These are phyloP conservation scores for Cutaneotrichosporon sp. DNA, from an alignment of 1,284 basidiomycete genomes.

Conservation along the genomic window DNA sequence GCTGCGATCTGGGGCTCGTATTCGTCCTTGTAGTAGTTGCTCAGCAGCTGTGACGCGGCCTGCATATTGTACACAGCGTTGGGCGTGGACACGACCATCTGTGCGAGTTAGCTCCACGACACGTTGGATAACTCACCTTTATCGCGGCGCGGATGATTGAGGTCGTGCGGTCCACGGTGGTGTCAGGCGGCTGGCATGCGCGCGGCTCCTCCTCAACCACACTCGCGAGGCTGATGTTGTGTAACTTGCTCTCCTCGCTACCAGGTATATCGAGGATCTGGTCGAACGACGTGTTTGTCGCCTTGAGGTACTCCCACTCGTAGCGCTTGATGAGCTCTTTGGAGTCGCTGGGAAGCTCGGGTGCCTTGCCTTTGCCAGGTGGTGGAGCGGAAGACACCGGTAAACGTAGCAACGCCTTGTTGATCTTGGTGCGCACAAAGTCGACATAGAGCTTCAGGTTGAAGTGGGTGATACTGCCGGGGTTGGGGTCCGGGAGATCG, in stretches of 20 bases:
- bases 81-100: slow-evolving; percentile 70
- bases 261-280: slow-evolving; percentile 17
- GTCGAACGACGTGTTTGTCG: slow-evolving; percentile 64
- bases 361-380: slow-evolving; percentile 15
- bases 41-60: slow-evolving; percentile 61
- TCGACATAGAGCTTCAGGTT: slow-evolving; percentile 71
- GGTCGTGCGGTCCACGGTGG: slow-evolving; percentile 1
- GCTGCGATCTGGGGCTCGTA: slow-evolving; percentile 57
- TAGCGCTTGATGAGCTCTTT: slow-evolving; percentile 62
- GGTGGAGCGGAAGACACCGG: slow-evolving; percentile 24
- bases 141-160: slow-evolving; percentile 65
- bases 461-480: slow-evolving; percentile 67
- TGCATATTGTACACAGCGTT: slow-evolving; percentile 64
- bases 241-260: slow-evolving; percentile 65
- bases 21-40: slow-evolving; percentile 60
- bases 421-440: slow-evolving; percentile 73
- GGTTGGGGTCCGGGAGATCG: slow-evolving; percentile 69
- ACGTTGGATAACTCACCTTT: slow-evolving; percentile 59
- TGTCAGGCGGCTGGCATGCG: neutral
- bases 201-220: slow-evolving; percentile 55
- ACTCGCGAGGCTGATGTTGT: slow-evolving; percentile 61
- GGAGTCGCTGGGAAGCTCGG: slow-evolving; percentile 33
- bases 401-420: slow-evolving; percentile 71
- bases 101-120: slow-evolving; percentile 8
- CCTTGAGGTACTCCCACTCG: slow-evolving; percentile 55